phyloP scores from a whole-genome alignment of 768 basidiomycete species.

The Rhodotorula sphaerocarpa region DNA sequence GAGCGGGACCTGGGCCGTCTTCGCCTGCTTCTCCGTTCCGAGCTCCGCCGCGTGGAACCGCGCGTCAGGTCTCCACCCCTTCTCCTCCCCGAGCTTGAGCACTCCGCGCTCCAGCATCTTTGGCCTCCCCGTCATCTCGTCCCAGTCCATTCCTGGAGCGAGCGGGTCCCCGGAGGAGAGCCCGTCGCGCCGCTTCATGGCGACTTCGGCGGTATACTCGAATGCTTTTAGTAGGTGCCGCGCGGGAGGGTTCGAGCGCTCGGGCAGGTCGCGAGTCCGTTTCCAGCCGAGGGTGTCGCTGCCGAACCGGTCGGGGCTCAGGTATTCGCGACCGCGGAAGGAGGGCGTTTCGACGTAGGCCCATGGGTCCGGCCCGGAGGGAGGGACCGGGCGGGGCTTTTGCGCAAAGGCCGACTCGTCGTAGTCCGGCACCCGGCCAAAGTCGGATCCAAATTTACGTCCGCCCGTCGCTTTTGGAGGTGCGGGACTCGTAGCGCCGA shows the following conservation, averaged over 20 bases:
- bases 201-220: slow-evolving; percentile 13
- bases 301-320: slow-evolving; percentile 2
- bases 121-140: slow-evolving; percentile 9
- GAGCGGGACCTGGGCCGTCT: slow-evolving; percentile 15
- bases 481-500: no score
- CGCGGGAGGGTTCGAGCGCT: background rate
- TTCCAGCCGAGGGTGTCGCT: background rate
- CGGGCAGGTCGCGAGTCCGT: background rate
- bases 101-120: background rate
- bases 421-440: background rate
- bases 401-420: slow-evolving; percentile 3
- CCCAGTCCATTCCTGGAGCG: slow-evolving; percentile 1
- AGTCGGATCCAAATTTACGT: no score
- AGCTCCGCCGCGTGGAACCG: slow-evolving; percentile 4
- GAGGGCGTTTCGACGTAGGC: background rate
- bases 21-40: slow-evolving; percentile 5
- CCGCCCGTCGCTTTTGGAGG: background rate
- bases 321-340: background rate
- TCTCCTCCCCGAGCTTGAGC: slow-evolving; percentile 5
- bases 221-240: slow-evolving; percentile 19
- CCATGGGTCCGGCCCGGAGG: slow-evolving; percentile 15
- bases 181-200: background rate
- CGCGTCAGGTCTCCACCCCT: background rate
- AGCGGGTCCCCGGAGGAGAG: background rate
- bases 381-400: slow-evolving; percentile 14